A percentile compares a stretch with the other conserved stretches of the same genome.
These are phyloP conservation scores for Erythrophleum ivorense DNA, from an alignment of 331 rosid genomes.

Conservation along the genomic window DNA sequence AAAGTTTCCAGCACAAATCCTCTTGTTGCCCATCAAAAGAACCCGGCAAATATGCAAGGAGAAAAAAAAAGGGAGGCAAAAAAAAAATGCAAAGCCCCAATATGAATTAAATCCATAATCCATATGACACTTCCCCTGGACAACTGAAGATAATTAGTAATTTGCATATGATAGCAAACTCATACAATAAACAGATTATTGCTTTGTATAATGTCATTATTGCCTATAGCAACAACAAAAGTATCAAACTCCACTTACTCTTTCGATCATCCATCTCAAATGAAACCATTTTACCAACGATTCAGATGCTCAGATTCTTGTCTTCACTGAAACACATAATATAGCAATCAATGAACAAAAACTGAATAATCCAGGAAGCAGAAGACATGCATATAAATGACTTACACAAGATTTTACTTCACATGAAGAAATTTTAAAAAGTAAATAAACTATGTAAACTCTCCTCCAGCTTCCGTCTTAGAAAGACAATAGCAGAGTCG, in stretches of 20 bases:
- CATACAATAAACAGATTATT: background rate
- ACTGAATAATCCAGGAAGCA: background rate
- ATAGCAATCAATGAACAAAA: background rate
- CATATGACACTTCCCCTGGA: background rate
- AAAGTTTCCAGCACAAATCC: background rate
- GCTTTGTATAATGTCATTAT: conserved; percentile 14
- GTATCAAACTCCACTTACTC: conserved; percentile 60
- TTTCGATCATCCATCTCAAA: conserved; percentile 95
- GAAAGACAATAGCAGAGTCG: background rate
- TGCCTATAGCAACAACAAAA: background rate
- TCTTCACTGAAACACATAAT: conserved; percentile 37
- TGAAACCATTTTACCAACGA: conserved; percentile 71
- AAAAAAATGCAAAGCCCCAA: conserved; percentile 14
- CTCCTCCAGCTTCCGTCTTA: background rate
- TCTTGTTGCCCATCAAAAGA: conserved; percentile 18
- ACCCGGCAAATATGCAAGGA: conserved; percentile 9
- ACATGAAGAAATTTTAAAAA: background rate
- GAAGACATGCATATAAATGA: background rate
- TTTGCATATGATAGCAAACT: conserved; percentile 4
- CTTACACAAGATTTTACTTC: background rate
- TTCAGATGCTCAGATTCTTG: conserved; percentile 34
- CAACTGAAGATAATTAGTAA: conserved; percentile 1
- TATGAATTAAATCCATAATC: conserved; percentile 9
- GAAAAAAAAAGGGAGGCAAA: background rate
- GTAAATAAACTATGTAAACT: background rate